phyloP scores from a whole-genome alignment of 2,329 filamentous ascomycete genomes.

The Hymenoscyphus scutula region DNA sequence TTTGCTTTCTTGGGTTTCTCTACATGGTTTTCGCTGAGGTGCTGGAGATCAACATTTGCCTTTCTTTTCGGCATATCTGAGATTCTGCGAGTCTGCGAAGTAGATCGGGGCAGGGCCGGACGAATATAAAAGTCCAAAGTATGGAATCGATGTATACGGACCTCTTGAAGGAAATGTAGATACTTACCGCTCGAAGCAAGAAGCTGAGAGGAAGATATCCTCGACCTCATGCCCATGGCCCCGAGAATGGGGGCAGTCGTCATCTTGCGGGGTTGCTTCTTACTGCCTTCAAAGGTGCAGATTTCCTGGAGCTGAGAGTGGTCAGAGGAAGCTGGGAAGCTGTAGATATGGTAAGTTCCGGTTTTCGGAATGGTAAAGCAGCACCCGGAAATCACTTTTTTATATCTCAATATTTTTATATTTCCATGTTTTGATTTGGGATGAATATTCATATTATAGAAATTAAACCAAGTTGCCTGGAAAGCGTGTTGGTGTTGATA shows the following conservation, averaged over 20 bases:
- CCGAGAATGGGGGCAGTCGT: background rate
- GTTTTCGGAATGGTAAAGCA: too few species aligned
- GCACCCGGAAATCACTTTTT: too few species aligned
- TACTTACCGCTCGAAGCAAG: background rate
- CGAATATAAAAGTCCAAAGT: background rate
- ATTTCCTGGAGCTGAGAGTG: background rate
- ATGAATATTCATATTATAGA: too few species aligned
- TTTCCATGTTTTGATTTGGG: too few species aligned
- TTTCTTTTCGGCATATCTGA: background rate
- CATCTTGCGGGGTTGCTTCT: background rate
- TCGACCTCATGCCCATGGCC: background rate
- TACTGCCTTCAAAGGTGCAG: background rate
- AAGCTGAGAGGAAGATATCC: background rate
- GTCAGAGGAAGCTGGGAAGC: background rate
- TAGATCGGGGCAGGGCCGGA: background rate
- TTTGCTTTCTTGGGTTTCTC: slow-evolving; percentile 21
- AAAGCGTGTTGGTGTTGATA: too few species aligned
- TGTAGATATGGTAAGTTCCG: background rate
- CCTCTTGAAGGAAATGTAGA: slow-evolving; percentile 7
- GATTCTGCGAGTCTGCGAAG: background rate
- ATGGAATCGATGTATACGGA: background rate
- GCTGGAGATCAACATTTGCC: background rate
- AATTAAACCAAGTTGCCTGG: too few species aligned
- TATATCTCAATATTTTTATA: too few species aligned
- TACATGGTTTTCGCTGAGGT: background rate